A percentile compares a stretch with the other conserved stretches of the same genome.
Conservation (phyloP, 768 basidiomycete species). For the Cyathus striatus region DNA sequence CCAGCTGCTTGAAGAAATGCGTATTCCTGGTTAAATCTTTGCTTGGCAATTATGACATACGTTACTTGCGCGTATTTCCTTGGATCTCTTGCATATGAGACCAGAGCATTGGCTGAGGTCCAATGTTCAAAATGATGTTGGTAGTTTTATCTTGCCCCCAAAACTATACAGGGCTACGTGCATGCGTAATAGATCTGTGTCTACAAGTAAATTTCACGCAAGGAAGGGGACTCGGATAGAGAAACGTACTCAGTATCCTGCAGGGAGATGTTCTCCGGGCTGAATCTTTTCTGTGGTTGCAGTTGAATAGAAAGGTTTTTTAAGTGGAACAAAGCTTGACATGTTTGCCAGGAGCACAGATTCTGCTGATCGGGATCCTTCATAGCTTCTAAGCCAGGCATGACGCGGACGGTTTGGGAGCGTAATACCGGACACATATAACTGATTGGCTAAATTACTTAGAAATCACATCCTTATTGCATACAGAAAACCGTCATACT, state of each 20-base stretch:
- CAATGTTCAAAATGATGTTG: conserved; percentile 26
- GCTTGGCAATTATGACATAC: conserved; percentile 20
- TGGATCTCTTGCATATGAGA: conserved; percentile 21
- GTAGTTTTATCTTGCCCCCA: conserved; percentile 14
- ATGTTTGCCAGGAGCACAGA: conserved; percentile 15
- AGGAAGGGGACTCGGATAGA: not conserved
- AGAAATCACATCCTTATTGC: no score
- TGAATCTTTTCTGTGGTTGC: conserved; percentile 17
- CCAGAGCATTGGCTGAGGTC: conserved; percentile 27
- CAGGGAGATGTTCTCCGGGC: conserved; percentile 13
- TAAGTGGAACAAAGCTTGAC: conserved; percentile 6
- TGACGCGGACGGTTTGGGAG: no score
- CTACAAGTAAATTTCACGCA: not conserved
- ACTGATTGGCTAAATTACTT: no score
- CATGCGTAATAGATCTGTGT: conserved; percentile 21
- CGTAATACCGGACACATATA: no score
- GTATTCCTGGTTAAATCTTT: conserved; percentile 24
- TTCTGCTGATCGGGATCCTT: no score
- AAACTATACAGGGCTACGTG: conserved; percentile 24
- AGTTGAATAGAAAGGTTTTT: conserved; percentile 25
- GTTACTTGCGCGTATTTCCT: conserved; percentile 14
- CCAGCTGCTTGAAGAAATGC: conserved; percentile 22
- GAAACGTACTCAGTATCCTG: conserved; percentile 23
- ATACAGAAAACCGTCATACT: no score
- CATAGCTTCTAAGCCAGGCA: no score